Conservation (phyloP, 441 rosid genomes). For the Corymbia citriodora region DNA sequence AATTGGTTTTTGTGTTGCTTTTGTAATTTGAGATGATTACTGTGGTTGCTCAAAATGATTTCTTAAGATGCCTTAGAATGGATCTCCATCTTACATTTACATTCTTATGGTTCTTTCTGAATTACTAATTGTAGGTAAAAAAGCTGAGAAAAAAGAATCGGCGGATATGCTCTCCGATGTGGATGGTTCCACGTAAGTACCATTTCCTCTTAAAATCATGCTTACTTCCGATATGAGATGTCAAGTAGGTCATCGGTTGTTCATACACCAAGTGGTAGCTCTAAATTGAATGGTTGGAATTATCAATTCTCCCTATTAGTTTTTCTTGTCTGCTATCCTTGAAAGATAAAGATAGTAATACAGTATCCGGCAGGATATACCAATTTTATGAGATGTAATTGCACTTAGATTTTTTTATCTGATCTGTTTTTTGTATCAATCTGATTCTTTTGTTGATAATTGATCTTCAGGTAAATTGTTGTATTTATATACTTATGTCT, state of each 20-base stretch:
- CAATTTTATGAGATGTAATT: background rate
- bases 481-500: background rate
- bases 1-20: background rate
- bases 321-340: background rate
- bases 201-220: background rate
- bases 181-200: slow-evolving; percentile 94
- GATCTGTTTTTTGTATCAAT: background rate
- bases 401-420: background rate
- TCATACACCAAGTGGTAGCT: background rate
- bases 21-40: background rate
- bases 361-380: background rate
- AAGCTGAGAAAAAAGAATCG: slow-evolving; percentile 88
- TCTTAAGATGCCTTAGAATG: background rate
- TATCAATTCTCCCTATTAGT: background rate
- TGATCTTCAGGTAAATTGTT: background rate
- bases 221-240: background rate
- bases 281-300: background rate
- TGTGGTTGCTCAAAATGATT: background rate
- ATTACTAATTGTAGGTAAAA: slow-evolving; percentile 55
- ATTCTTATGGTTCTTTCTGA: slow-evolving; percentile 1
- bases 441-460: background rate
- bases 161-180: slow-evolving; percentile 75
- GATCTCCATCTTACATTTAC: background rate
- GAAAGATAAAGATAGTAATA: background rate
- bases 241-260: background rate